These are phyloP conservation scores for Aureobasidium musti DNA, from an alignment of 2,329 filamentous ascomycete species.

Conservation along the genomic window DNA sequence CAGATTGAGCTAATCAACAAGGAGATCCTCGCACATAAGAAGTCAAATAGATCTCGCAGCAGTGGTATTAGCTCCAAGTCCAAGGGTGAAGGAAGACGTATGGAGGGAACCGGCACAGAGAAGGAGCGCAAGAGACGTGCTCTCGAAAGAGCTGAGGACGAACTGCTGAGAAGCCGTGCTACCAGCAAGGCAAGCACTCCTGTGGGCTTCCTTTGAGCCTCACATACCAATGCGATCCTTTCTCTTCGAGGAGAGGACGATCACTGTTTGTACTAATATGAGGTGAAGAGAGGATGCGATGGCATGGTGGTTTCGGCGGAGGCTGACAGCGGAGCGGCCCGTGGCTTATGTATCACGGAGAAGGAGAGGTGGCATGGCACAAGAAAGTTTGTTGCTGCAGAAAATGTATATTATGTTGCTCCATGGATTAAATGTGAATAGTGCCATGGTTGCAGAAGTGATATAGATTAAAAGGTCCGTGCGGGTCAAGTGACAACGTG, in stretches of 20 bases:
- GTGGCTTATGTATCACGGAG: neutral
- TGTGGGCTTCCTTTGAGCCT: neutral
- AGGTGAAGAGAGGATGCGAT: neutral
- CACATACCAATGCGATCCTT: no score
- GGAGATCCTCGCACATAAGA: constrained; percentile 27
- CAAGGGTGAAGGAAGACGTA: constrained; percentile 28
- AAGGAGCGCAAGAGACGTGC: constrained; percentile 41
- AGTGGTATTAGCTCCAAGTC: constrained; percentile 23
- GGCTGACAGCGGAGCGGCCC: neutral
- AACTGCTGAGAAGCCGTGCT: constrained; percentile 33
- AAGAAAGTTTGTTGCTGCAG: neutral
- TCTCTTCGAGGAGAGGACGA: no score
- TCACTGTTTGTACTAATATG: constrained; percentile 1
- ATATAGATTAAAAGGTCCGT: constrained; percentile 9
- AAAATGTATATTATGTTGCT: neutral
- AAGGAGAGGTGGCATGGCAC: neutral
- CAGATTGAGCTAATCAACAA: constrained; percentile 30
- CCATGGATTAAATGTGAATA: no score
- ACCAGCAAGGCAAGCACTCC: neutral
- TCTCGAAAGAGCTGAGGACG: constrained; percentile 40
- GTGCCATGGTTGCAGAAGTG: neutral
- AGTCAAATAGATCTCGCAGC: constrained; percentile 9
- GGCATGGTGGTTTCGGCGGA: neutral
- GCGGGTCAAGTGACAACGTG: constrained; percentile 18
- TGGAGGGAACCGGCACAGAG: constrained; percentile 36